Percentiles rank a stretch among this genome's conserved stretches.
Conservation (phyloP, 441 rosid species). For the Pelargonium cotyledonis region DNA sequence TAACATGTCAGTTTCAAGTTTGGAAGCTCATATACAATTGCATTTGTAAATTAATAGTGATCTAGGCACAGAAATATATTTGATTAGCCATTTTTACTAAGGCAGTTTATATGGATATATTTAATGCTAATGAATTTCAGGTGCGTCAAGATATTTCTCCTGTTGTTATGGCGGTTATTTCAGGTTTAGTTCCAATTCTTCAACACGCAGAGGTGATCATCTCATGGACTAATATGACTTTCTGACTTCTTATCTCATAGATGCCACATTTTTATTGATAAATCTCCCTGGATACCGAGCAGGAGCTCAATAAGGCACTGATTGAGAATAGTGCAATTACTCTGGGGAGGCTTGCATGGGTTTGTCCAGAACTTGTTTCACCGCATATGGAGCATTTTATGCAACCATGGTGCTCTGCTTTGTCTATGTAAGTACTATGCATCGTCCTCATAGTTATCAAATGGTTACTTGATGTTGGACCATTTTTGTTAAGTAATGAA, state of each 20-base stretch:
- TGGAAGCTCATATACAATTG: too few species aligned
- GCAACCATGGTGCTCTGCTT: slow-evolving; percentile 81
- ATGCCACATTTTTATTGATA: background rate
- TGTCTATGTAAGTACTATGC: slow-evolving; percentile 42
- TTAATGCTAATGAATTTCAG: slow-evolving; percentile 35
- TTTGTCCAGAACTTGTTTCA: slow-evolving; percentile 86
- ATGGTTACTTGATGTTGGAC: background rate
- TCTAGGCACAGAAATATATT: too few species aligned
- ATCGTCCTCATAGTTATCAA: background rate
- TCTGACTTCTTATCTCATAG: background rate
- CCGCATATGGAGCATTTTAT: slow-evolving; percentile 94
- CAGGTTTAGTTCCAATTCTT: slow-evolving; percentile 74
- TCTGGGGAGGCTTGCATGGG: slow-evolving; percentile 97
- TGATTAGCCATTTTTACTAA: too few species aligned
- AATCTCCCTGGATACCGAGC: slow-evolving; percentile 24
- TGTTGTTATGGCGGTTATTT: slow-evolving; percentile 65
- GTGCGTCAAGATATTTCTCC: slow-evolving; percentile 89
- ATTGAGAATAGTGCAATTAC: slow-evolving; percentile 95
- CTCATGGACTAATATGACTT: background rate
- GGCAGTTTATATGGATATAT: too few species aligned
- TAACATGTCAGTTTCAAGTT: too few species aligned
- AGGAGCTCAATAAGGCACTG: slow-evolving; percentile 81
- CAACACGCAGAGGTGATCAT: slow-evolving; percentile 68
- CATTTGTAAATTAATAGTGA: too few species aligned
- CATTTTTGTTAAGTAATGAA: too few species aligned